Conservation (phyloP, 139 green algal genomes). For the Chlamydomonas applanata region DNA sequence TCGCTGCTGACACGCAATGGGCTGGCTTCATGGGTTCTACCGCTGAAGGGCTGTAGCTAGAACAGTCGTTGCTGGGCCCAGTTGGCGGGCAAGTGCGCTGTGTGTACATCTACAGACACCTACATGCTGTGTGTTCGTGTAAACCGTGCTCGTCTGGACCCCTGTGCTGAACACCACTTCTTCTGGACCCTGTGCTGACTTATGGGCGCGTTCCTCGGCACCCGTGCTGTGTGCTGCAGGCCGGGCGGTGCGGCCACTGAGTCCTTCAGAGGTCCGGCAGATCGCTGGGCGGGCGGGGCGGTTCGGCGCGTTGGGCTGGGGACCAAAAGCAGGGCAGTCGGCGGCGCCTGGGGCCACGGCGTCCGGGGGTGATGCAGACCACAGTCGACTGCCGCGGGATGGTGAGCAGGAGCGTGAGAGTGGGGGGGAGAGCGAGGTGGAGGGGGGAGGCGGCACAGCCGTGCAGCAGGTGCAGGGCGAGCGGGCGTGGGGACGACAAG, state of each 20-base stretch:
- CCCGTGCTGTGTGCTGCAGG: slow-evolving; percentile 1
- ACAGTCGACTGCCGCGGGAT: too few relatives aligned
- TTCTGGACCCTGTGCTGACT: background rate
- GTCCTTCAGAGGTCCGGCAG: slow-evolving; percentile 23
- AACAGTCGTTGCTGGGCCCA: background rate
- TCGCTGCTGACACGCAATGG: background rate
- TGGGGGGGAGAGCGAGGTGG: too few relatives aligned
- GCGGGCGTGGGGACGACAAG: background rate
- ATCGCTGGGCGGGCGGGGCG: slow-evolving; percentile 33
- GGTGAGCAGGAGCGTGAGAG: too few relatives aligned
- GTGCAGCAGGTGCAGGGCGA: background rate
- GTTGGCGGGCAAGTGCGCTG: background rate
- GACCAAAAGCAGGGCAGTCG: too few relatives aligned
- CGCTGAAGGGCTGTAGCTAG: background rate
- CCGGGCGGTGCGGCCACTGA: background rate
- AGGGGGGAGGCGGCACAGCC: too few relatives aligned
- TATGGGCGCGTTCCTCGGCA: background rate
- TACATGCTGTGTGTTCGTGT: background rate
- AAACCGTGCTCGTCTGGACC: too few relatives aligned
- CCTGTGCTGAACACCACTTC: background rate
- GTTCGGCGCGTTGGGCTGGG: background rate
- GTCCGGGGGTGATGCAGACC: too few relatives aligned
- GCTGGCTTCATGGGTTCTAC: background rate
- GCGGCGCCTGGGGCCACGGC: too few relatives aligned
- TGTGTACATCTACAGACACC: background rate